A percentile compares a stretch with the other conserved stretches of the same genome.
phyloP scores from a whole-genome alignment of 495 filamentous ascomycete genomes.

The Lepraria neglecta region DNA sequence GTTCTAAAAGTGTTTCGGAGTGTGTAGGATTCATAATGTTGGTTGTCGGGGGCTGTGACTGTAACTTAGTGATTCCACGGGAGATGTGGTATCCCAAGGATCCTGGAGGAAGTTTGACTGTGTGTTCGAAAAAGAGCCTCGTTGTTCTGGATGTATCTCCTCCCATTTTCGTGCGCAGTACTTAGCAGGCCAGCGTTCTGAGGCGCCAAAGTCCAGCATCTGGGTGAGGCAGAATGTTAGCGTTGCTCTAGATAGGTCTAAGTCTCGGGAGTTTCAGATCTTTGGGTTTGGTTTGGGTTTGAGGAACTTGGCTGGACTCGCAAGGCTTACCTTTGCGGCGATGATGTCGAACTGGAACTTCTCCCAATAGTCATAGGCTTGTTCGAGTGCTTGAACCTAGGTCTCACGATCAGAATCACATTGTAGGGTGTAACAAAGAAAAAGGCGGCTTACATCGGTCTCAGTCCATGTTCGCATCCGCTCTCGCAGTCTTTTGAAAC shows the following conservation, averaged over 20 bases:
- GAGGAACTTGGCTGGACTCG: neutral
- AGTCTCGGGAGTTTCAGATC: conserved; percentile 2
- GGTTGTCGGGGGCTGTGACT: conserved; percentile 17
- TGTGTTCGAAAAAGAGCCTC: conserved; percentile 21
- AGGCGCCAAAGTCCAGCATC: conserved; percentile 32
- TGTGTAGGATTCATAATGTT: conserved; percentile 12
- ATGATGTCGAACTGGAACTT: conserved; percentile 46
- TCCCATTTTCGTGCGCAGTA: conserved; percentile 33
- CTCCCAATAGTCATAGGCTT: conserved; percentile 45
- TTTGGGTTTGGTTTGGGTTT: too few relatives aligned
- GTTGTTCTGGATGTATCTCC: conserved; percentile 29
- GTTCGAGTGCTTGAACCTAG: conserved; percentile 43
- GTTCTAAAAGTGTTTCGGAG: neutral
- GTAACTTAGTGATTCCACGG: conserved; percentile 27
- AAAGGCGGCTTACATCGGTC: conserved; percentile 49
- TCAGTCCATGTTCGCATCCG: conserved; percentile 61
- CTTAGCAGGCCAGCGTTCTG: conserved; percentile 32
- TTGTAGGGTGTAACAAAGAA: conserved; percentile 23
- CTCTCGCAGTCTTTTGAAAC: conserved; percentile 59
- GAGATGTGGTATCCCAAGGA: conserved; percentile 29
- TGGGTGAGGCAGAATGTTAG: conserved; percentile 16
- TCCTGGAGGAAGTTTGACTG: conserved; percentile 28
- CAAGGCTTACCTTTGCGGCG: conserved; percentile 42
- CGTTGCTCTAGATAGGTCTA: neutral
- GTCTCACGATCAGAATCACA: conserved; percentile 27